Evolutionary conservation across 257 asterid genomes (phyloP).

Genomic region (Solanum pinnatisectum): DNA sequence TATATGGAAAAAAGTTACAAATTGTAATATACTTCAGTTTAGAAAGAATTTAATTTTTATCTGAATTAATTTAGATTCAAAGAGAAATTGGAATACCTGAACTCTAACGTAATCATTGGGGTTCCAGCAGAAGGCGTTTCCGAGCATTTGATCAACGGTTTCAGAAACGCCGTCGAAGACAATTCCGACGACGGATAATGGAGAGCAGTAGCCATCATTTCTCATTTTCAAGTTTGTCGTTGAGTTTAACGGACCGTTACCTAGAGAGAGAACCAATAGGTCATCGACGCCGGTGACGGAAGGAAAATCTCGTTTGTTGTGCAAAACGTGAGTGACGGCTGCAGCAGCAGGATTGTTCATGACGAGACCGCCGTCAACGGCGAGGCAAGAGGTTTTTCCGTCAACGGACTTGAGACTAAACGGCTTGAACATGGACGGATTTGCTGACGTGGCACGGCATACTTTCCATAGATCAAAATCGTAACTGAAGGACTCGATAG

Average conservation of each 20-base stretch:
- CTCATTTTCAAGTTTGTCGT: slow-evolving; percentile 32
- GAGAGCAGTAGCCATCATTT: slow-evolving; percentile 45
- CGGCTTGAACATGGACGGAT: slow-evolving; percentile 80
- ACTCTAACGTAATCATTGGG: slow-evolving; percentile 72
- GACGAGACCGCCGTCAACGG: slow-evolving; percentile 89
- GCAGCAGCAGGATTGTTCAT: slow-evolving; percentile 98
- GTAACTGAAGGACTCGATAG: slow-evolving; percentile 69
- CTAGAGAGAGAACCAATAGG: slow-evolving; percentile 69
- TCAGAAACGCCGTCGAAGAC: slow-evolving; percentile 89
- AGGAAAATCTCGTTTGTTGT: slow-evolving; percentile 89
- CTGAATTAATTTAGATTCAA: neutral
- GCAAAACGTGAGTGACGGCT: slow-evolving; percentile 90
- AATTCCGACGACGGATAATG: slow-evolving; percentile 53
- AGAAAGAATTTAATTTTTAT: neutral
- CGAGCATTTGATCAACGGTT: slow-evolving; percentile 82
- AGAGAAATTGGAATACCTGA: slow-evolving; percentile 42
- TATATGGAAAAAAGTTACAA: neutral
- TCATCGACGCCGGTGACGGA: slow-evolving; percentile 77
- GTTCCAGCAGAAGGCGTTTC: slow-evolving; percentile 91
- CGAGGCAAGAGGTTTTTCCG: slow-evolving; percentile 72
- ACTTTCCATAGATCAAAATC: slow-evolving; percentile 92
- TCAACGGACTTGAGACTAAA: slow-evolving; percentile 52
- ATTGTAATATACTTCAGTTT: neutral
- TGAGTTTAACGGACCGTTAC: slow-evolving; percentile 48
- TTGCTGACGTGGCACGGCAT: slow-evolving; percentile 87